Conservation (phyloP, 2,329 filamentous ascomycete species). For the Fusarium tuaranense region DNA sequence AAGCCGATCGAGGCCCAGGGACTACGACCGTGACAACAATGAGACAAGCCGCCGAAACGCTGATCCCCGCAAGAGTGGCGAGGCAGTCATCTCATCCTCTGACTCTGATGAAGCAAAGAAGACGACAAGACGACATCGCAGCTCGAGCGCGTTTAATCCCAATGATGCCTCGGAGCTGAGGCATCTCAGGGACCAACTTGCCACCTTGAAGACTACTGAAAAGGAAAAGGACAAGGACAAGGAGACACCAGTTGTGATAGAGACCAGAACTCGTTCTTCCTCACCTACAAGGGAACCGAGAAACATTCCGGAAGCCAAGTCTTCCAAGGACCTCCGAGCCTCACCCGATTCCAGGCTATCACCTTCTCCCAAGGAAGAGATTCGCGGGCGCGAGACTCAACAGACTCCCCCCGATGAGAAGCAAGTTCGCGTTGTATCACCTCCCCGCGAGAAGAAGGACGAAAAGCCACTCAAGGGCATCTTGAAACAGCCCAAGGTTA, state of each 20-base stretch:
- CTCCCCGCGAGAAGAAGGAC: slow-evolving; percentile 72
- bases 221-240: slow-evolving; percentile 42
- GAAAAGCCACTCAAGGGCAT: slow-evolving; percentile 84
- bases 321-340: slow-evolving; percentile 28
- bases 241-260: slow-evolving; percentile 34
- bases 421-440: slow-evolving; percentile 78
- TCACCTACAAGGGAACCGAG: slow-evolving; percentile 33
- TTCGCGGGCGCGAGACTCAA: slow-evolving; percentile 57
- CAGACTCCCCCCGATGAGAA: slow-evolving; percentile 54
- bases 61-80: slow-evolving; percentile 53
- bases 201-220: slow-evolving; percentile 52
- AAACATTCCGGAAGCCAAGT: slow-evolving; percentile 21
- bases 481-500: slow-evolving; percentile 81
- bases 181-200: slow-evolving; percentile 63
- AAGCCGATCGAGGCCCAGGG: slow-evolving; percentile 34
- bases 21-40: slow-evolving; percentile 38
- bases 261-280: slow-evolving; percentile 41
- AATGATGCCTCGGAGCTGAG: slow-evolving; percentile 64
- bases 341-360: slow-evolving; percentile 28
- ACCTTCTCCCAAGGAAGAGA: slow-evolving; percentile 45
- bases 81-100: slow-evolving; percentile 50
- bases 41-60: slow-evolving; percentile 53
- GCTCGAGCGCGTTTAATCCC: slow-evolving; percentile 61
- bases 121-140: slow-evolving; percentile 52
- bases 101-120: slow-evolving; percentile 57